Evolutionary conservation across 306 rosid species (phyloP).

Genomic region (Styphnolobium japonicum): DNA sequence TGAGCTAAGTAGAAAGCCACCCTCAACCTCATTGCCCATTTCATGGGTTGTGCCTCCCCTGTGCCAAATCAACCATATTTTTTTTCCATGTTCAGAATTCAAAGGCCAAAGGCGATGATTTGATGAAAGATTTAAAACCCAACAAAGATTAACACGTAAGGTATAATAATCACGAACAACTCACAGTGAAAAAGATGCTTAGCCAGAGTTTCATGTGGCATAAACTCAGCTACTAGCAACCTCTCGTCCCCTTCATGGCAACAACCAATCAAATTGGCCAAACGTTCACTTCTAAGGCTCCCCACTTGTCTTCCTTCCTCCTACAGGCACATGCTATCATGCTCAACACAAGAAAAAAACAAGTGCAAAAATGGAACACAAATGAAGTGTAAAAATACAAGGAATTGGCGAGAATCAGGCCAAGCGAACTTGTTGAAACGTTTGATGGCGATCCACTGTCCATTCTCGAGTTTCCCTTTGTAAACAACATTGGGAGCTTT

Average conservation of each 20-base stretch:
- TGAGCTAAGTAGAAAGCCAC: conserved; percentile 86
- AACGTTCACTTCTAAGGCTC: conserved; percentile 68
- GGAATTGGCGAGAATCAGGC: conserved; percentile 93
- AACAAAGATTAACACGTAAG: neutral
- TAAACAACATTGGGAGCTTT: conserved; percentile 91
- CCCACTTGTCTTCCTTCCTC: conserved; percentile 89
- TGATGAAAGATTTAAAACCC: neutral
- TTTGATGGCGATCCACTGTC: conserved; percentile 71
- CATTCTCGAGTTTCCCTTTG: conserved; percentile 71
- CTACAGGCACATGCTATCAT: conserved; percentile 35
- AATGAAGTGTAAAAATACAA: conserved; percentile 44
- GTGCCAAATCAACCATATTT: conserved; percentile 21
- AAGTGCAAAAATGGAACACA: neutral
- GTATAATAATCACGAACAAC: conserved; percentile 2
- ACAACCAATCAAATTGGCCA: conserved; percentile 85
- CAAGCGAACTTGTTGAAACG: conserved; percentile 93
- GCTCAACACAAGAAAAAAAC: neutral
- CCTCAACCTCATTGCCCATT: conserved; percentile 94
- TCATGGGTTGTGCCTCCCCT: conserved; percentile 94
- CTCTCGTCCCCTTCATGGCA: conserved; percentile 91
- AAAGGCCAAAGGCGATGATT: neutral
- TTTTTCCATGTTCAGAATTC: neutral
- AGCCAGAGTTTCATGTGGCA: conserved; percentile 87
- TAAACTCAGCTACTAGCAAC: conserved; percentile 82
- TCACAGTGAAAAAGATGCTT: conserved; percentile 90